Conservation (phyloP, 371 early-diverging fungal genomes). For the Nematocida sp. region DNA sequence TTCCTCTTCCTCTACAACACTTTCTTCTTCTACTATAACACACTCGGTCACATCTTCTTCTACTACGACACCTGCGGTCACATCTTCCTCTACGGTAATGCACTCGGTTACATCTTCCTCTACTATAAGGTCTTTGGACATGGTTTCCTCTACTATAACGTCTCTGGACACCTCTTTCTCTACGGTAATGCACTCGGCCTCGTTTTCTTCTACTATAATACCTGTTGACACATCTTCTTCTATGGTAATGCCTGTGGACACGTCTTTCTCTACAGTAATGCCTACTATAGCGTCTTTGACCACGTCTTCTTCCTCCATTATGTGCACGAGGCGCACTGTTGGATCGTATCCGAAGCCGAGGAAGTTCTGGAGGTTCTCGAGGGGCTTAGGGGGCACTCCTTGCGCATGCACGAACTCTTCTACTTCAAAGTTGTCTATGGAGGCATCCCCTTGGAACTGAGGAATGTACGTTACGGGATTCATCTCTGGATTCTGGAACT, state of each 20-base stretch:
- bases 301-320: not conserved
- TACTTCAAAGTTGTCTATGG: constrained; percentile 73
- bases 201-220: not conserved
- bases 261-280: not conserved
- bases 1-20: not conserved
- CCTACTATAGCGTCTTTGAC: not conserved
- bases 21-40: not conserved
- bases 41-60: not conserved
- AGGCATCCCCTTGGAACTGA: constrained; percentile 70
- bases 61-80: not conserved
- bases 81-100: not conserved
- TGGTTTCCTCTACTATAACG: not conserved
- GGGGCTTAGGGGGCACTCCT: constrained; percentile 58
- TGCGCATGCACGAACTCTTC: constrained; percentile 66
- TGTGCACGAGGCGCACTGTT: constrained; percentile 4
- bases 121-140: not conserved
- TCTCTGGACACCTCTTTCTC: not conserved
- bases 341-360: constrained; percentile 67
- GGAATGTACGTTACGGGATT: constrained; percentile 74
- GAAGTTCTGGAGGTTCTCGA: constrained; percentile 55
- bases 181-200: not conserved
- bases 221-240: not conserved
- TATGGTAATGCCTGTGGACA: not conserved
- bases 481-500: constrained; percentile 70
- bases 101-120: not conserved